Evolutionary conservation across 495 filamentous ascomycete genomes (phyloP).

Genomic region (Aspergillus affinis): DNA sequence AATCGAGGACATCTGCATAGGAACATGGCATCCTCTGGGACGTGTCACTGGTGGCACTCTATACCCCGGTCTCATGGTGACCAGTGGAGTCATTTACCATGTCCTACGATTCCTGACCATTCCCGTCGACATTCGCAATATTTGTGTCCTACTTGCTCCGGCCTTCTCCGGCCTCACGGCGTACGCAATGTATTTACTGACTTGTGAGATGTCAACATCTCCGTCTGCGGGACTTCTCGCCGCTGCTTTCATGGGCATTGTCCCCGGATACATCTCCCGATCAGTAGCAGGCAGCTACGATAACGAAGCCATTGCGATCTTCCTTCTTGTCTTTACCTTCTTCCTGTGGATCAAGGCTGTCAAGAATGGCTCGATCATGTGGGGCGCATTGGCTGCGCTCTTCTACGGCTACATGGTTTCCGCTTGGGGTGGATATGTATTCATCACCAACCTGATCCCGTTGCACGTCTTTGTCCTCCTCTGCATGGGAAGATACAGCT

Average conservation of each 20-base stretch:
- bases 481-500: slow-evolving; percentile 95
- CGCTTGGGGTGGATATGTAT: slow-evolving; percentile 99
- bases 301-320: slow-evolving; percentile 99
- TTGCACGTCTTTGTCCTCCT: slow-evolving; percentile 94
- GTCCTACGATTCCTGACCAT: slow-evolving; percentile 85
- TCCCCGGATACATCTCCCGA: slow-evolving; percentile 95
- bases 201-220: slow-evolving; percentile 90
- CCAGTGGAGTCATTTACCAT: slow-evolving; percentile 95
- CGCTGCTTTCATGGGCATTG: slow-evolving; percentile 95
- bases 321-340: slow-evolving; percentile 97
- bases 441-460: slow-evolving; percentile 97
- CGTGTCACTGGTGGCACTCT: slow-evolving; percentile 98
- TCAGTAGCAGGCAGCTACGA: slow-evolving; percentile 99
- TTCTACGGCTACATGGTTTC: slow-evolving; percentile 99
- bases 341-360: slow-evolving; percentile 98
- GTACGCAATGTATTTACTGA: slow-evolving; percentile 90
- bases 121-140: slow-evolving; percentile 97
- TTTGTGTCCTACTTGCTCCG: slow-evolving; percentile 95
- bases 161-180: slow-evolving; percentile 95
- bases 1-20: slow-evolving; percentile 35
- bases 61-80: slow-evolving; percentile 99
- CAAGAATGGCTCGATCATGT: slow-evolving; percentile 92
- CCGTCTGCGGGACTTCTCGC: slow-evolving; percentile 93
- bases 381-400: slow-evolving; percentile 90
- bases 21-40: slow-evolving; percentile 98